Evolutionary conservation across 2,329 filamentous ascomycete species (phyloP), one percentile per base, ranked within the genome.

Genomic region (Aspergillus pseudoterreus): DNA sequence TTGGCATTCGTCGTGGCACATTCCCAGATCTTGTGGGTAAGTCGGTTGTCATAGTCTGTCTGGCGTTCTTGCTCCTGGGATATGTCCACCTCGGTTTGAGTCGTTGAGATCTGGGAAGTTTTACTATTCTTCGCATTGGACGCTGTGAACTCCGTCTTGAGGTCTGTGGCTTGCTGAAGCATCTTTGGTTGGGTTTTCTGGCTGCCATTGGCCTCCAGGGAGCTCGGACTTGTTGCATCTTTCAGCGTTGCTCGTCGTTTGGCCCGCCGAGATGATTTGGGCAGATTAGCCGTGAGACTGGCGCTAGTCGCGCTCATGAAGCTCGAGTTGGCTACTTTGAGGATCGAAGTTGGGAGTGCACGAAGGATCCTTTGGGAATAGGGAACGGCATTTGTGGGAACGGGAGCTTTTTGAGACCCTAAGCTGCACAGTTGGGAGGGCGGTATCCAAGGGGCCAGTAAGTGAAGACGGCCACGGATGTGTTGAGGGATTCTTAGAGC

Each of bases 401-500:
- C 87, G 3, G 87, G 79, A 14, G 85, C 85, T 62, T 90, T 85
- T 14, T 82, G 82, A 51, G 88, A 85, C 24, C 86, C 85, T 57
- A 92, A 86, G 15, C 87, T 85, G 48, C 85, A 91, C 78, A 96
- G 87, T 67, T 96, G 91, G 4, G 90, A 97, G 0, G 94, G 94
- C 1, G 94, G 94, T 43, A 99, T 97, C 94, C 69, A 72, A 0
- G 94, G 94, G 0, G 94, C 92, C 8, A 99, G 80, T 2, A 99
- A 82, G 70, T 99, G 94, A 50, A 99, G 94, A 48, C 90, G 87
- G 17, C 94, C 94, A 5, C 92, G 87, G 55, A 99, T 95, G 65
- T 96, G 90, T 63, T 96, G 92, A 4, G 94, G 94, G 82, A 99
- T 95, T 42, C 94, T 88, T 42, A 99, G 78, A 0, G 94, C 94